Base-by-base conservation (phyloP, 179 eudicot genomes). In the Spergularia azorica region DNA sequence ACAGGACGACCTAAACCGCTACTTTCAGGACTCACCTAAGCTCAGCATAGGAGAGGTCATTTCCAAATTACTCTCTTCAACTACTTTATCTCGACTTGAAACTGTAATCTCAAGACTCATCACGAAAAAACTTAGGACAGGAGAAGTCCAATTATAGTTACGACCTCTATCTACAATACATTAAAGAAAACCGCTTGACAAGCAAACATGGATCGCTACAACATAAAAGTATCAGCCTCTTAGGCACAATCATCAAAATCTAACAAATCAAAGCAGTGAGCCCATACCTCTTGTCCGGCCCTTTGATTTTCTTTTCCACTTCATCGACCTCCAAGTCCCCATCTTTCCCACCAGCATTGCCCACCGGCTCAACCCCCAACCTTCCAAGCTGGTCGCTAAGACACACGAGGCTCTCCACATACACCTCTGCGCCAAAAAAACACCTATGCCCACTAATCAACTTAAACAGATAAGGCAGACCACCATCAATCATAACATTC, bases 391-490 rank as follows among this genome's bases (percentile, higher is more conserved):
- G 2, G 12, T 20, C 6, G 14, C 46, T 56, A 54, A 56, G 74
- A 32, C 48, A 20, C 14, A 69, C 41, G 41, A 69, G 57, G n/a
- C 74, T 56, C 55, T 71, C 74, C 61, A 52, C 63, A 71, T 54
- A 71, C 14, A 54, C 50, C 46, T 26, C 74, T 32, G 74, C 74
- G 2, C 63, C 74, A 71, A 71, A 71, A 14, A 13, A 63, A 71
- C 43, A 71, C 63, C 46, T 62, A 20, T 62, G 69, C 20, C 77
- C 77, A 62, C 43, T 9, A 26, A 73, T 36, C 26, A 73, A 63
- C 48, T 1, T 9, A 21, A 61, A 46, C 8, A 20, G 18, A 63
- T 20, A 61, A 21, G 77, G 77, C 69, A 73, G 50, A 62, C 48
- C 67, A 20, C 16, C 46, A 14, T 48, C 43, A 21, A 61, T 21